Conservation (phyloP, 129 eudicot genomes). For the Centrapalus pauciflorus region DNA sequence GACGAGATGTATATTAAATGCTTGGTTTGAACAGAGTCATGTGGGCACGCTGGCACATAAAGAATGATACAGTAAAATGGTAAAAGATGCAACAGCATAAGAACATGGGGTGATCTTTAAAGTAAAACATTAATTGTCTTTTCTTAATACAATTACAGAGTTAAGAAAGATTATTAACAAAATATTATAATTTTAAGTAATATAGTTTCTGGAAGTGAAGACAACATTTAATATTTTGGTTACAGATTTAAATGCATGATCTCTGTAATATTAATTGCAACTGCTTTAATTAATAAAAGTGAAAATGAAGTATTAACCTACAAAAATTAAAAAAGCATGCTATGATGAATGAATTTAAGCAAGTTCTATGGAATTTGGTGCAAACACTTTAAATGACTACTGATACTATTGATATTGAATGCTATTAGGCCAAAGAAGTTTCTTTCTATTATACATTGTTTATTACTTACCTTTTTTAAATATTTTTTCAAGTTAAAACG, state of each 20-base stretch:
- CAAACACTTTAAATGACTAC: too few species aligned
- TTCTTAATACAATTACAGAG: not conserved
- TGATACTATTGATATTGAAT: not conserved
- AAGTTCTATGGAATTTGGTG: not conserved
- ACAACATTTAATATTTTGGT: not conserved
- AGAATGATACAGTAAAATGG: slow-evolving; percentile 33
- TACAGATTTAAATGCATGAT: not conserved
- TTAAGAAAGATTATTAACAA: slow-evolving; percentile 13
- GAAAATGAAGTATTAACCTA: not conserved
- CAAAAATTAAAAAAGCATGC: not conserved
- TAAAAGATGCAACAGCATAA: slow-evolving; percentile 23
- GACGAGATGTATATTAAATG: slow-evolving; percentile 31
- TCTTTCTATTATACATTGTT: too few species aligned
- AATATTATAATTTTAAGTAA: not conserved
- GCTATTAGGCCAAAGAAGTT: not conserved
- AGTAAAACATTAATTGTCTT: slow-evolving; percentile 25
- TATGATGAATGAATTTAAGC: not conserved
- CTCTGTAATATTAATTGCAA: not conserved
- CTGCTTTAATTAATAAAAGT: too few species aligned
- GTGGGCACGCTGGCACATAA: slow-evolving; percentile 47
- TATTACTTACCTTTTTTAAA: too few species aligned
- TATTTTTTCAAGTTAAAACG: not conserved
- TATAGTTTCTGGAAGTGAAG: slow-evolving; percentile 10
- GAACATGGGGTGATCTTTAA: slow-evolving; percentile 38
- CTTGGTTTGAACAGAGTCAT: slow-evolving; percentile 34